Base-by-base conservation (phyloP, 495 filamentous ascomycete species). In the Neurospora hispaniola region DNA sequence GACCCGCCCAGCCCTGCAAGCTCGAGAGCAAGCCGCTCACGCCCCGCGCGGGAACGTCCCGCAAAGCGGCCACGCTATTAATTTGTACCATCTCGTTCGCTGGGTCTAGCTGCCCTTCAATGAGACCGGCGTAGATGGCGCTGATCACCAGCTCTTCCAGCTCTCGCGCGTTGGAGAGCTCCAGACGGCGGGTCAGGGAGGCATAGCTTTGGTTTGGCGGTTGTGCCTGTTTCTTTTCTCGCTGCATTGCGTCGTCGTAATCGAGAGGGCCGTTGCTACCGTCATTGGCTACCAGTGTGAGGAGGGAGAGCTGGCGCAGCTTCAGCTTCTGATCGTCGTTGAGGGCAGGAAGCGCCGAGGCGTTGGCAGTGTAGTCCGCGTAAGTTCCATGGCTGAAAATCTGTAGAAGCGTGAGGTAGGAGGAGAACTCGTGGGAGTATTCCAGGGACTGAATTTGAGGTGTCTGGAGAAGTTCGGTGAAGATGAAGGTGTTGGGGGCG, bases 301-400 rank as follows among this genome's bases (percentile, higher is more conserved):
- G 87, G 74, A 99, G 90, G 46, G 95, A 91, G 66, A 99, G 89
- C 74, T 97, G 93, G 71, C 92, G 92, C 66, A 99, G 94, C 82
- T 99, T 98, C 71, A 90, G 87, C 42, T 85, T 81, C 84, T 99
- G 96, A 69, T 88, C 84, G 0, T 86, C 83, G 80, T 87, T 92
- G 69, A 98, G 88, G 3, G 81, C 72, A 35, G 96, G 96, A 46
- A 98, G 92, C 71, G 80, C 76, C 11, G 76, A 70, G 16, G 85
- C 78, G 7, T 85, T 86, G 43, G 76, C 74, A 16, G 72, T 75
- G 84, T 96, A 97, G 70, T 90, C 86, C 41, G 86, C 80, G 86
- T 92, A 97, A 76, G 93, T 97, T 70, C 96, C 96, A 87, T 94
- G 94, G 70, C 93, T 90, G 84, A 98, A 99, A 73, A 98, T 92